phyloP scores from a whole-genome alignment of 2,329 filamentous ascomycete genomes.

The Trichoderma sp. region DNA sequence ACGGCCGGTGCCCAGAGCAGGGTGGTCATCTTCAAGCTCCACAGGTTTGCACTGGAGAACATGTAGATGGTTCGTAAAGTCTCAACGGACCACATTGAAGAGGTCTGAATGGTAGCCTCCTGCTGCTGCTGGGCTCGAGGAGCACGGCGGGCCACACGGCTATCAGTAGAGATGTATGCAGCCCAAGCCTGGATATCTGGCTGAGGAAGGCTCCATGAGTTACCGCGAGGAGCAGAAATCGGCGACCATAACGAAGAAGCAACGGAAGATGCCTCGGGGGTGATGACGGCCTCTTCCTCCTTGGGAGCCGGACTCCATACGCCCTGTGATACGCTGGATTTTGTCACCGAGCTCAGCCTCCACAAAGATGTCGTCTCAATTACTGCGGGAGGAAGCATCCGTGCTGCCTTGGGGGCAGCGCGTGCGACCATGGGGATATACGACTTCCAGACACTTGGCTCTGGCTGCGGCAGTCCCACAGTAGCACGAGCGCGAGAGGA shows the following conservation, averaged over 20 bases:
- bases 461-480: not conserved
- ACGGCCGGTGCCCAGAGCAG: constrained; percentile 12
- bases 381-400: not conserved
- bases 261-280: not conserved
- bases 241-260: not conserved
- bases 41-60: constrained; percentile 2
- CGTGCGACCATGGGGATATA: not conserved
- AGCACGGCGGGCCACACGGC: not conserved
- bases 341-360: not conserved
- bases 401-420: not conserved
- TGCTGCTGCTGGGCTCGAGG: not conserved
- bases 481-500: not conserved
- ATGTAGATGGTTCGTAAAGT: not conserved
- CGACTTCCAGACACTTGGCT: not conserved
- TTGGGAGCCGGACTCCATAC: not conserved
- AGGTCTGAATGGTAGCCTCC: not conserved
- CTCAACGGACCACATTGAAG: not conserved
- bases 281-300: not conserved
- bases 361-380: constrained; percentile 17
- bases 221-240: not conserved
- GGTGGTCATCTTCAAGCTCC: constrained; percentile 3
- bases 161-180: constrained; percentile 7
- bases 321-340: not conserved
- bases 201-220: constrained; percentile 1
- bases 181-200: constrained; percentile 11